Percentiles rank a stretch among this genome's conserved stretches.
Conservation (phyloP, 2,329 filamentous ascomycete genomes). For the Fusarium subglutinans region DNA sequence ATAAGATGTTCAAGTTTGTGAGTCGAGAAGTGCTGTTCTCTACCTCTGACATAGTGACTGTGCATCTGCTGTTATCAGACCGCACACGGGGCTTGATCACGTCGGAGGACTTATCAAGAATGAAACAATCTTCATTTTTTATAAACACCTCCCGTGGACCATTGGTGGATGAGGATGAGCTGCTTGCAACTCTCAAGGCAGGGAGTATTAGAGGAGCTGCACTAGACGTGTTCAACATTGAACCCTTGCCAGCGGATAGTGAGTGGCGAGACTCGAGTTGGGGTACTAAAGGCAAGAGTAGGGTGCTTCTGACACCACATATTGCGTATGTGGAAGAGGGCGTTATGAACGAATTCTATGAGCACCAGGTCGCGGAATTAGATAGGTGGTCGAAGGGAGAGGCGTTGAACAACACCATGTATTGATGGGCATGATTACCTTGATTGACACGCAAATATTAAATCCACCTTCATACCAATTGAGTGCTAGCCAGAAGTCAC, state of each 20-base stretch:
- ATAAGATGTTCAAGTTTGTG: not conserved
- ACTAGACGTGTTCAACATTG: not conserved
- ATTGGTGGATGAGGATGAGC: not conserved
- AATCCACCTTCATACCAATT: no score
- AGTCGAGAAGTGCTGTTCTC: not conserved
- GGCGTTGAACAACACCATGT: not conserved
- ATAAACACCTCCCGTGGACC: not conserved
- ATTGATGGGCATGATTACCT: accelerated
- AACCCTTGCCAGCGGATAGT: not conserved
- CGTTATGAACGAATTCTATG: not conserved
- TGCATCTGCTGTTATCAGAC: not conserved
- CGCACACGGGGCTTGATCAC: not conserved
- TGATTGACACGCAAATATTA: no score
- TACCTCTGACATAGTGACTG: not conserved
- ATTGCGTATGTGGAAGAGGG: not conserved
- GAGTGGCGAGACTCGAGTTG: not conserved
- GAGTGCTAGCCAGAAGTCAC: accelerated
- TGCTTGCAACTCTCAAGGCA: not conserved
- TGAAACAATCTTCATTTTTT: not conserved
- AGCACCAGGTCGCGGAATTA: not conserved
- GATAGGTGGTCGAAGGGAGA: not conserved
- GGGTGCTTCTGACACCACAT: not conserved
- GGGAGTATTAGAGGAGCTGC: not conserved
- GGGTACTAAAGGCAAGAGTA: not conserved
- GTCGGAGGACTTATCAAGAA: not conserved